phyloP scores from a whole-genome alignment of 129 eudicot species.

The Gnaphalium uliginosum region DNA sequence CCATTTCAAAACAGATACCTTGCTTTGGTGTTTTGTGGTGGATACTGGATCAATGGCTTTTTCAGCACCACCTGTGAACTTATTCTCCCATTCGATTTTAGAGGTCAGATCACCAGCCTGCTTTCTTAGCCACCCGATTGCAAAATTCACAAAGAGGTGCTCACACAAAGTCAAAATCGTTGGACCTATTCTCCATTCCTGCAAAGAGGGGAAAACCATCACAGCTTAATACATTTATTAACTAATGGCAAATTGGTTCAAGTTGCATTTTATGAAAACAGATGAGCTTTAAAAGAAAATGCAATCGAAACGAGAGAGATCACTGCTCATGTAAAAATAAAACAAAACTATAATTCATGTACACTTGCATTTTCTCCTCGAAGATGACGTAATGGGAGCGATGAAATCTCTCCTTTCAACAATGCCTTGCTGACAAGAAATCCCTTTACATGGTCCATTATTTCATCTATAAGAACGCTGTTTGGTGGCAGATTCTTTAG shows the following conservation, averaged over 20 bases:
- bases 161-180: slow-evolving; percentile 89
- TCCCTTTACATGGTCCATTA: slow-evolving; percentile 79
- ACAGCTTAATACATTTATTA: background rate
- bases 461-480: slow-evolving; percentile 88
- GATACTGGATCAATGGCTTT: slow-evolving; percentile 27
- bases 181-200: slow-evolving; percentile 98
- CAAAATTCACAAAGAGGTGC: slow-evolving; percentile 92
- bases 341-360: background rate
- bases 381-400: slow-evolving; percentile 60
- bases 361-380: slow-evolving; percentile 71
- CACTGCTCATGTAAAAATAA: background rate
- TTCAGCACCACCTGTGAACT: slow-evolving; percentile 31
- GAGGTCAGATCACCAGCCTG: slow-evolving; percentile 57
- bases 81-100: slow-evolving; percentile 44
- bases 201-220: slow-evolving; percentile 19
- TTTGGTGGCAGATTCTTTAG: slow-evolving; percentile 95
- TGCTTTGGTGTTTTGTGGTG: slow-evolving; percentile 37
- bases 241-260: background rate
- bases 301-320: background rate
- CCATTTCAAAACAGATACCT: slow-evolving; percentile 58
- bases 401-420: slow-evolving; percentile 83
- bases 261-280: background rate
- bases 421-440: slow-evolving; percentile 79
- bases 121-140: slow-evolving; percentile 70
- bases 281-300: background rate